Percentiles rank a stretch among this genome's conserved stretches.
These are phyloP conservation scores for Umbelopsis sp. DNA, from an alignment of 192 early-diverging fungal species.

Conservation along the genomic window DNA sequence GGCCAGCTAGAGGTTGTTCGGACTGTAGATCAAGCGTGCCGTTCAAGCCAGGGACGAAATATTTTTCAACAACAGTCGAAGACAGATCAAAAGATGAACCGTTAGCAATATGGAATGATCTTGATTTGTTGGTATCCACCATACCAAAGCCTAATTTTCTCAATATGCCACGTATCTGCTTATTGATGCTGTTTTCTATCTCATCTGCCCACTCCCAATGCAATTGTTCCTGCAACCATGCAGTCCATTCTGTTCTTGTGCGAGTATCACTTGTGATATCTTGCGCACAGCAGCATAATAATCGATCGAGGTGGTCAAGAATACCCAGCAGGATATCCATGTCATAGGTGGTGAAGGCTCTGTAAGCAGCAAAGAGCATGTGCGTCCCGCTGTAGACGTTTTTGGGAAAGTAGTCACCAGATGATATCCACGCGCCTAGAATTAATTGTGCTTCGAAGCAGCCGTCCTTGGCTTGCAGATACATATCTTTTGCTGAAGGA, in stretches of 20 bases:
- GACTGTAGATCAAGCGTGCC: neutral
- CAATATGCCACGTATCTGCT: neutral
- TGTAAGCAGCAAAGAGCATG: slow-evolving; percentile 6
- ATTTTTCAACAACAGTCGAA: neutral
- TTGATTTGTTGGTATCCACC: neutral
- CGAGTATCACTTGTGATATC: slow-evolving; percentile 7
- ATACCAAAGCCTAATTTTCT: neutral
- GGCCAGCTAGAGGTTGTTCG: neutral
- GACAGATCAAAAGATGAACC: neutral
- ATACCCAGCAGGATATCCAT: slow-evolving; percentile 8
- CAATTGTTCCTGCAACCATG: slow-evolving; percentile 9
- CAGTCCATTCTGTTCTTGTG: neutral
- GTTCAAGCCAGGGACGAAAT: slow-evolving; percentile 2
- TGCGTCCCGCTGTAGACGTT: slow-evolving; percentile 9
- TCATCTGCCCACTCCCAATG: slow-evolving; percentile 7
- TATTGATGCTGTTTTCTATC: slow-evolving; percentile 13
- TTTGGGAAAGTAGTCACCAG: slow-evolving; percentile 17
- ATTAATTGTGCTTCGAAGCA: slow-evolving; percentile 10
- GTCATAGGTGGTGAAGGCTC: slow-evolving; percentile 12
- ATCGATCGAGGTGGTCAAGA: slow-evolving; percentile 2
- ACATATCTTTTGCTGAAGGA: neutral
- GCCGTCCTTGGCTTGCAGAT: neutral
- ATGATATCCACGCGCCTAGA: slow-evolving; percentile 9
- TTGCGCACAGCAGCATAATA: slow-evolving; percentile 1
- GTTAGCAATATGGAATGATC: neutral